Base-by-base conservation (phyloP, 768 basidiomycete genomes). In the Cantharellus anzutake region DNA sequence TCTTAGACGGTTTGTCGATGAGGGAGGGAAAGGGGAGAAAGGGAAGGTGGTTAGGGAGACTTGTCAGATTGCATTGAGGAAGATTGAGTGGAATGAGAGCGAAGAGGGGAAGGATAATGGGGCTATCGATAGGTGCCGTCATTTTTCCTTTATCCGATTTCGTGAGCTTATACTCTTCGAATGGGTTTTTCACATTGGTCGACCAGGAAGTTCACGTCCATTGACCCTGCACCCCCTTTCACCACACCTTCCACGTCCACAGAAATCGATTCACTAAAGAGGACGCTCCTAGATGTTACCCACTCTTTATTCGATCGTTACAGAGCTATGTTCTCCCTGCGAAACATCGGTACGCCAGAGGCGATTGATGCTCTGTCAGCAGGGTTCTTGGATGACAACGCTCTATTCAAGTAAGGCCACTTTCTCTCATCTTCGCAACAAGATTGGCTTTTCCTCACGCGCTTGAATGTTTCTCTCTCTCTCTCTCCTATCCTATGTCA, bases 301-400 rank as follows among this genome's bases (percentile, higher is more conserved):
- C 70, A 86, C 0, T 76, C 88, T 0, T 79, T 99, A 0, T 99
- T 98, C 67, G 81, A 88, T 65, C 81, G 96, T 37, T 99, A 99
- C 68, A 82, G 96, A 5, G 94, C 96, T 51, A 98, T 99, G 96
- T 99, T 99, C 69, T 85, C 91, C 1, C 77, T 99, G 51, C 80
- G 96, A 42, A 96, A 99, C 69, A 85, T 92, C n/a, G 86, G 87
- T 40, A 83, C 84, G 1, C 76, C 81, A 16, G 78, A 77, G 2
- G 93, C 93, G 2, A 86, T 99, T 3, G 80, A 90, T 63, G 92
- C 93, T 3, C 82, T 99, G 37, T 88, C 92, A 0, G 79, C 80
- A 48, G 96, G 96, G 2, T 98, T 99, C 70, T 71, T 74, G 2
- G 94, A 99, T 63, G 81, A 82, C 58, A 89, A 85, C 63, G 89